Conservation (phyloP, 768 basidiomycete genomes). For the Fistulinella prunicolor region DNA sequence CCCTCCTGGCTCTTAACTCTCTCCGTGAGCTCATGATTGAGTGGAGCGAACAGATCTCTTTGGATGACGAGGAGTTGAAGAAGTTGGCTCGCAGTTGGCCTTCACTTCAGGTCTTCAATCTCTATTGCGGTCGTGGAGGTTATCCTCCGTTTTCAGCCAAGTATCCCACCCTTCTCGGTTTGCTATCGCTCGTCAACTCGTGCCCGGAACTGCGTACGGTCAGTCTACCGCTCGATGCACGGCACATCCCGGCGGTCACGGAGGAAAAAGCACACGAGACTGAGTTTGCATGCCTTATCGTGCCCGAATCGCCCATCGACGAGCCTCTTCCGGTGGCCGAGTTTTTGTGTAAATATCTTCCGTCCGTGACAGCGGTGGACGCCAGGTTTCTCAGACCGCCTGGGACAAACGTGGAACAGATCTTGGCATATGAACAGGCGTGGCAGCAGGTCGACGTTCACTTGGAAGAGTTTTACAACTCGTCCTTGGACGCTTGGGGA, state of each 20-base stretch:
- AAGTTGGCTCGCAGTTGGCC: slow-evolving; percentile 10
- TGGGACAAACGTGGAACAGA: neutral
- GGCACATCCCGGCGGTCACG: slow-evolving; percentile 5
- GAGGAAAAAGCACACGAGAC: neutral
- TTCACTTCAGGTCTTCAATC: neutral
- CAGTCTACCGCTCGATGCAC: slow-evolving; percentile 11
- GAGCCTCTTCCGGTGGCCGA: slow-evolving; percentile 8
- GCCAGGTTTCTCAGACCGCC: neutral
- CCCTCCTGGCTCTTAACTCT: neutral
- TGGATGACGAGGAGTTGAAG: slow-evolving; percentile 7
- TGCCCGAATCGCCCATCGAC: slow-evolving; percentile 14
- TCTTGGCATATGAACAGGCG: neutral
- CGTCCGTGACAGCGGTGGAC: neutral
- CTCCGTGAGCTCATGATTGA: slow-evolving; percentile 6
- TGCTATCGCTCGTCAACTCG: slow-evolving; percentile 3
- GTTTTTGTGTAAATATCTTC: slow-evolving; percentile 8
- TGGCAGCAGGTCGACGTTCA: neutral
- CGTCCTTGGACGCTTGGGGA: no score
- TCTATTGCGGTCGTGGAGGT: slow-evolving; percentile 5
- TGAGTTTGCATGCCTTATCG: neutral
- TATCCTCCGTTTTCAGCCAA: slow-evolving; percentile 8
- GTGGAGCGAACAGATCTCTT: slow-evolving; percentile 12
- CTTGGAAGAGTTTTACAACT: neutral
- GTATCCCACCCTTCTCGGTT: slow-evolving; percentile 4
- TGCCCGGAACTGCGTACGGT: neutral